phyloP scores from a whole-genome alignment of 352 stramenopile species.

The Elongisporangium anandrum region DNA sequence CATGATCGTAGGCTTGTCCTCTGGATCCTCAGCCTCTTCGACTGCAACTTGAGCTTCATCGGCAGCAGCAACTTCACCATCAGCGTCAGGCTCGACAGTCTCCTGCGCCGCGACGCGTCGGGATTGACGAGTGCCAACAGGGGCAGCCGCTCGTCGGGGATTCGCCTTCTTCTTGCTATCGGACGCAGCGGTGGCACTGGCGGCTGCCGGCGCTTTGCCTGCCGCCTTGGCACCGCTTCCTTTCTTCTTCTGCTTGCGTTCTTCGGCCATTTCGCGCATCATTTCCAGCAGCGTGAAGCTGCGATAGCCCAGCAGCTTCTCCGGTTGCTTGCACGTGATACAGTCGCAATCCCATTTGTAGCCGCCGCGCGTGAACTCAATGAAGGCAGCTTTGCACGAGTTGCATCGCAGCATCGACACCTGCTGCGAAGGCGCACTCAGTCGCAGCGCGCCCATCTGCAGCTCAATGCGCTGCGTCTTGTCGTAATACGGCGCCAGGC shows the following conservation, averaged over 20 bases:
- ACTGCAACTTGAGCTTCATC: background rate
- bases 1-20: background rate
- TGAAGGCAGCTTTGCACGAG: conserved; percentile 36
- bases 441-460: conserved; percentile 26
- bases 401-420: conserved; percentile 38
- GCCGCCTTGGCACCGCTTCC: conserved; percentile 13
- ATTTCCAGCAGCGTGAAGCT: conserved; percentile 38
- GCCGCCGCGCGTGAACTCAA: conserved; percentile 31
- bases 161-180: background rate
- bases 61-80: background rate
- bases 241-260: conserved; percentile 21
- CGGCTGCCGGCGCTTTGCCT: background rate
- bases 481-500: conserved; percentile 27
- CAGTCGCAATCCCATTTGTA: conserved; percentile 37
- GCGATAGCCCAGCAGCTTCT: conserved; percentile 28
- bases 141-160: background rate
- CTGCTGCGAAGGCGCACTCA: conserved; percentile 16
- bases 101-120: background rate
- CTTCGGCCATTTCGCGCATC: conserved; percentile 26
- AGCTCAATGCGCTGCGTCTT: conserved; percentile 16
- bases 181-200: background rate
- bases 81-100: background rate
- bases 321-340: conserved; percentile 27
- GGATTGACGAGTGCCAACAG: background rate
- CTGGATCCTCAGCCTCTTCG: background rate